Base-by-base conservation (phyloP, 164 flowering plant genomes). In the Sedum album region DNA sequence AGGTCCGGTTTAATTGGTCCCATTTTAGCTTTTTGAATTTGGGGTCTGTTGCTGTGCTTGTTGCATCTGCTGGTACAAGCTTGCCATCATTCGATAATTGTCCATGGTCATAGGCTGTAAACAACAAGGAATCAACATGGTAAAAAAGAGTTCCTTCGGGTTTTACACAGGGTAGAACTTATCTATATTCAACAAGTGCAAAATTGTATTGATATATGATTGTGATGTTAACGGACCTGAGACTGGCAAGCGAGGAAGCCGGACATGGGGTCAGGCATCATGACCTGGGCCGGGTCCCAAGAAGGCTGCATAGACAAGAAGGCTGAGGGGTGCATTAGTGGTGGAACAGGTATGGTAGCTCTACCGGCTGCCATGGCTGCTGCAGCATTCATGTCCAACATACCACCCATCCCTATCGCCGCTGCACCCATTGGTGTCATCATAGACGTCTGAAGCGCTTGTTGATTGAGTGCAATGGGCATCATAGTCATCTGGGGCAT, bases 61-160 rank as follows among this genome's bases (percentile, higher is more conserved):
- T 66, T 81, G 91, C 66, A 33, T 63, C 55, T 80, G 70, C 51
- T 88, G 90, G 66, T 85, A 89, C 68, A 75, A 84, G 2, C 90
- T 82, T 0, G 87, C 93, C 87, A 88, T 82, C 74, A 85, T 80
- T 69, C 74, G 80, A 70, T 82, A 87, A 30, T 84, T 79, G 6
- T 91, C 95, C 87, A 86, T 76, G 5, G 76, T 86, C 89, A 83
- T 84, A 0, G 93, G 84, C 93, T 88, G 90, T 83, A 76, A 66
- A 41, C 31, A 53, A 33, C 9, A 8, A 5, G 39, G 28, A 25
- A 7, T 23, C 2, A 25, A 23, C 28, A 49, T 49, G 30, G 28
- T 8, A 8, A 21, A 8, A 21, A 7, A 15, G 0, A 46, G 51
- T 35, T 35, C 3, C 5, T 35, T 35, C 38, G 38, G 48, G 48